Evolutionary conservation across 2,329 filamentous ascomycete genomes (phyloP).

Genomic region (Calonectria hongkongensis): DNA sequence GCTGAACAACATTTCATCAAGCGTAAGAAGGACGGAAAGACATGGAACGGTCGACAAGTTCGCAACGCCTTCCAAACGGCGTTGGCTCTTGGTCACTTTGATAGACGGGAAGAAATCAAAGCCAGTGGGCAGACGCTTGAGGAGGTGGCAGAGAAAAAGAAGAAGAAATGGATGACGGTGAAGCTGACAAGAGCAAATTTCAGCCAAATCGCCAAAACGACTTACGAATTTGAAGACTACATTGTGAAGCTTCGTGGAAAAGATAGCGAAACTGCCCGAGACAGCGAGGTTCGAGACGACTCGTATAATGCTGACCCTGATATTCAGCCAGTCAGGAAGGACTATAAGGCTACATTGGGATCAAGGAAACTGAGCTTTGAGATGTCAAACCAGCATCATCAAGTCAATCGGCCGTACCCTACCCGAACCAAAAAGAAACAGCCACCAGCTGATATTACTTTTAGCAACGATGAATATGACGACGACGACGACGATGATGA

Average conservation of each 20-base stretch:
- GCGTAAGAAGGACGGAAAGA: constrained; percentile 1
- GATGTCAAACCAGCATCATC: neutral
- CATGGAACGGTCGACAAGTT: constrained; percentile 39
- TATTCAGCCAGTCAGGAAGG: neutral
- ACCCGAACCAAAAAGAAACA: neutral
- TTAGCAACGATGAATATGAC: neutral
- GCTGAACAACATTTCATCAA: constrained; percentile 24
- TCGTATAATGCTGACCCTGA: neutral
- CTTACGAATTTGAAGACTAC: constrained; percentile 1
- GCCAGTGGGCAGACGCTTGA: neutral
- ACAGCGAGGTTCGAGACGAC: neutral
- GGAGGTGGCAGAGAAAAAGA: neutral
- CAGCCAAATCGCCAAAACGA: neutral
- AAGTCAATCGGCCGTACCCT: neutral
- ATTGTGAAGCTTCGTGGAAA: constrained; percentile 8
- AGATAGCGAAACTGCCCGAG: neutral
- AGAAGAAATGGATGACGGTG: neutral
- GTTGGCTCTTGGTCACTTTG: constrained; percentile 30
- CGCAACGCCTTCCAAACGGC: constrained; percentile 38
- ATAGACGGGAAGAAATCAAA: constrained; percentile 8
- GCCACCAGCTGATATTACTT: neutral
- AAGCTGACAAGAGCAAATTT: neutral
- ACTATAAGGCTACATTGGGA: neutral
- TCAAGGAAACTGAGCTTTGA: neutral
- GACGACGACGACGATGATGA: neutral